Conservation (phyloP, 2,329 filamentous ascomycete species). For the Aspergillus sp. region DNA sequence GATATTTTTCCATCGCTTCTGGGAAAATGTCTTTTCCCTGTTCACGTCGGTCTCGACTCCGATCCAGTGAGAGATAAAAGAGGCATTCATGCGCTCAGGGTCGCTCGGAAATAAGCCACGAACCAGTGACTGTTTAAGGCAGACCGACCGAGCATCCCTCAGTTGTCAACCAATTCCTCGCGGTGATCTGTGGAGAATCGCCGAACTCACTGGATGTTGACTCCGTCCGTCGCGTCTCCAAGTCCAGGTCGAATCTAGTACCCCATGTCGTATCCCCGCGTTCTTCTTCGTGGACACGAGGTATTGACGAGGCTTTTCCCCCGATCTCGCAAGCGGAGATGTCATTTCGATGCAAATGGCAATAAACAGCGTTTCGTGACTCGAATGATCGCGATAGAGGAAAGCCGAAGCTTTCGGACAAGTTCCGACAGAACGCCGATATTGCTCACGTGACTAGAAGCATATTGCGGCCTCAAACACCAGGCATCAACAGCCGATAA, state of each 20-base stretch:
- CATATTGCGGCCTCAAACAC: neutral
- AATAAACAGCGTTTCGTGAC: neutral
- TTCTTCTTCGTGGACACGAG: neutral
- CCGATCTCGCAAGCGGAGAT: neutral
- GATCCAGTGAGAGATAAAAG: neutral
- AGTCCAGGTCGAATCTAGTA: neutral
- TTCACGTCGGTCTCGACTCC: neutral
- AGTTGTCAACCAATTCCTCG: no score
- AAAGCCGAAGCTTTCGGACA: neutral
- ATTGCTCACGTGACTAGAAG: neutral
- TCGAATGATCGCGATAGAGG: neutral
- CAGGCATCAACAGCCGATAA: neutral
- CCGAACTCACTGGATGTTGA: neutral
- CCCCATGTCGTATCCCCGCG: neutral
- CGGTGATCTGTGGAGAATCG: no score
- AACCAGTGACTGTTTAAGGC: neutral
- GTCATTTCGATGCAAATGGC: neutral
- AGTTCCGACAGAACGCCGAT: neutral
- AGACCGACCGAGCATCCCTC: neutral
- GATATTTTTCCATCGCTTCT: neutral
- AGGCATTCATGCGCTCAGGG: neutral
- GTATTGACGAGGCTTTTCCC: neutral
- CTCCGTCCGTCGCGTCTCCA: no score
- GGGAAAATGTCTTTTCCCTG: constrained; percentile 5
- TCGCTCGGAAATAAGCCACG: neutral